A percentile compares a stretch with the other conserved stretches of the same genome.
Evolutionary conservation across 805 yeast species (phyloP).

Genomic region (Kodamaea laetipori): DNA sequence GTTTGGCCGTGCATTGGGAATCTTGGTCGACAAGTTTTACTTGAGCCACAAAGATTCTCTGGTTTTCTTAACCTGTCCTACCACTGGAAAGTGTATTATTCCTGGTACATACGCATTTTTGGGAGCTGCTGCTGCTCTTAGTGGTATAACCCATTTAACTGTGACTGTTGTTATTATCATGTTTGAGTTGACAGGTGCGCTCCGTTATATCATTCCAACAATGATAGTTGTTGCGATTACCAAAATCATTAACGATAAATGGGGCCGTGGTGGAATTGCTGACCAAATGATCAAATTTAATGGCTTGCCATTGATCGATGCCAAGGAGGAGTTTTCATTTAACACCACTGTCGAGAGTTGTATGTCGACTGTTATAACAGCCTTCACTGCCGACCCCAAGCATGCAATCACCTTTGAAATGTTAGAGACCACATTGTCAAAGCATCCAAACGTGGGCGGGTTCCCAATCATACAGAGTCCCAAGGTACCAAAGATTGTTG

Average conservation of each 20-base stretch:
- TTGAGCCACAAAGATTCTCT: slow-evolving; percentile 36
- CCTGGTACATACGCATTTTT: slow-evolving; percentile 95
- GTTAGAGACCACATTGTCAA: slow-evolving; percentile 34
- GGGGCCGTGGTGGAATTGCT: slow-evolving; percentile 87
- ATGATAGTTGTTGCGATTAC: slow-evolving; percentile 95
- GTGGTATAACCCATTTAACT: slow-evolving; percentile 92
- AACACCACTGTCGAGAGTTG: slow-evolving; percentile 52
- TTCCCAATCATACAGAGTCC: slow-evolving; percentile 56
- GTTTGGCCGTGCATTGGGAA: slow-evolving; percentile 85
- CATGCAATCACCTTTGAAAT: slow-evolving; percentile 32
- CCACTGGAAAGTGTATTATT: slow-evolving; percentile 58
- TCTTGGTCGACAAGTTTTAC: slow-evolving; percentile 55
- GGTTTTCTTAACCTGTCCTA: slow-evolving; percentile 34
- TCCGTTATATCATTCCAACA: slow-evolving; percentile 87
- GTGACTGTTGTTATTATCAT: slow-evolving; percentile 87
- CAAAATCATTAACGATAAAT: slow-evolving; percentile 70
- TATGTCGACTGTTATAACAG: slow-evolving; percentile 52
- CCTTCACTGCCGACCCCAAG: slow-evolving; percentile 39
- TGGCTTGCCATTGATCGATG: slow-evolving; percentile 80
- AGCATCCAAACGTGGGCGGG: slow-evolving; percentile 40
- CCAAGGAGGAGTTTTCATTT: slow-evolving; percentile 67
- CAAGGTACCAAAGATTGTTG: slow-evolving; percentile 42
- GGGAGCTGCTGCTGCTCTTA: slow-evolving; percentile 93
- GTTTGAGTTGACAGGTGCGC: slow-evolving; percentile 91
- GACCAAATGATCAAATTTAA: slow-evolving; percentile 91